phyloP scores from a whole-genome alignment of 148 eudicot species.

The Camellia japonica region DNA sequence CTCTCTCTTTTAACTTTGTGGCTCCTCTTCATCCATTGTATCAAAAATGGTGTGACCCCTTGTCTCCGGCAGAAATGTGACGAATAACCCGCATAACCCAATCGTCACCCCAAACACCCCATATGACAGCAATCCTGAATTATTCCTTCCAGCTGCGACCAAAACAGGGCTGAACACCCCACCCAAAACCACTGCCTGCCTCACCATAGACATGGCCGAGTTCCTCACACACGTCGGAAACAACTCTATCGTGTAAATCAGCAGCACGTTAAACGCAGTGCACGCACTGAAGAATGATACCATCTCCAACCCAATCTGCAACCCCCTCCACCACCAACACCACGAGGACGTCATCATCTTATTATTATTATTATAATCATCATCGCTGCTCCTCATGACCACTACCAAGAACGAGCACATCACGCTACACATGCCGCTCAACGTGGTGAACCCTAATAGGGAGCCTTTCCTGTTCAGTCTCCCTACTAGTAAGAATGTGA shows the following conservation, averaged over 20 bases:
- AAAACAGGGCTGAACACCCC: constrained; percentile 52
- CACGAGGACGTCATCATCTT: neutral
- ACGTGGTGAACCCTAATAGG: constrained; percentile 26
- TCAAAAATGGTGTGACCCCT: constrained; percentile 41
- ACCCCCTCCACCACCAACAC: neutral
- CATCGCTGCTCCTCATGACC: neutral
- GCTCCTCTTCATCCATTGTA: constrained; percentile 66
- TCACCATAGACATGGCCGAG: constrained; percentile 61
- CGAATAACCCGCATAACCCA: constrained; percentile 37
- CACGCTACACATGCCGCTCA: constrained; percentile 52
- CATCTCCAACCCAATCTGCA: constrained; percentile 39
- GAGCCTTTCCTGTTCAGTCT: constrained; percentile 31
- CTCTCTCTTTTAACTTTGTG: constrained; percentile 8
- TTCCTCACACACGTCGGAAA: constrained; percentile 75
- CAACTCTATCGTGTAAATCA: constrained; percentile 60
- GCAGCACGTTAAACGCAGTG: constrained; percentile 46
- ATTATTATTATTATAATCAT: no score
- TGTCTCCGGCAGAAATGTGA: constrained; percentile 50
- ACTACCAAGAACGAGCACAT: constrained; percentile 26
- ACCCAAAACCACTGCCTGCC: constrained; percentile 59
- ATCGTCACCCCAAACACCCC: constrained; percentile 61
- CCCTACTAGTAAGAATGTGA: constrained; percentile 39
- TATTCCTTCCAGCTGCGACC: constrained; percentile 45
- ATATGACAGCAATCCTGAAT: constrained; percentile 27
- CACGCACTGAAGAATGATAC: constrained; percentile 47